Base-by-base conservation (phyloP, 2,329 filamentous ascomycete species). In the Exophiala aquamarina region DNA sequence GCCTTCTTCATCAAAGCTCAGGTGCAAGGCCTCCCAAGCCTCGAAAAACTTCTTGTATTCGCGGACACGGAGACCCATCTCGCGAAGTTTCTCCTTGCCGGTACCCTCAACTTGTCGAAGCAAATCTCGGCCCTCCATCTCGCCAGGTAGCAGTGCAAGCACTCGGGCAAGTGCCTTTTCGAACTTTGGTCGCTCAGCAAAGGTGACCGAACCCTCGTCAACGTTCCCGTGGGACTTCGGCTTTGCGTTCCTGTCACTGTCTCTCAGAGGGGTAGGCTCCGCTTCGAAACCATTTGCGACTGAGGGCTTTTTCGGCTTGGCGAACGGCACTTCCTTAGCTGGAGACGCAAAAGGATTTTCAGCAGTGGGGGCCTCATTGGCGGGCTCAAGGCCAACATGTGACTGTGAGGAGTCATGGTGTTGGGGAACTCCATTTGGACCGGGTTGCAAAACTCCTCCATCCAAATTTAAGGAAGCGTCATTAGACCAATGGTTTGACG, bases 1-100 rank as follows among this genome's bases (percentile, higher is more conserved):
- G n/a, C 66, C 65, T n/a, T 65, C 63, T 7, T 62, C 51, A 38
- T 59, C 57, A 17, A 45, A 47, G 2, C 42, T 50, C 21, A 59
- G 41, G 23, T 59, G 57, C 15, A 59, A 43, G 10, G 50, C 54
- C 50, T 70, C 68, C 70, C 70, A 73, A 3, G 69, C 67, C 28
- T 66, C 63, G 15, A 69, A 66, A 41, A 68, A 69, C 34, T 59
- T 64, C 42, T 63, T 63, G 55, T 68, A 73, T 8, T 63, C 64
- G 32, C 70, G 66, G 4, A 67, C 63, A 19, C 69, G 64, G 9
- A 72, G 54, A 11, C 67, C 69, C 14, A 70, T 59, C 48, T 72
- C 69, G 14, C 64, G 63, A 29, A 72, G 61, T 40, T 65, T 63
- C 40, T 64, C 62, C 42, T 70, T 65, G 20, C 70, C 70, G 2